Conservation (phyloP, 257 asterid genomes). For the Jacaranda copaia region DNA sequence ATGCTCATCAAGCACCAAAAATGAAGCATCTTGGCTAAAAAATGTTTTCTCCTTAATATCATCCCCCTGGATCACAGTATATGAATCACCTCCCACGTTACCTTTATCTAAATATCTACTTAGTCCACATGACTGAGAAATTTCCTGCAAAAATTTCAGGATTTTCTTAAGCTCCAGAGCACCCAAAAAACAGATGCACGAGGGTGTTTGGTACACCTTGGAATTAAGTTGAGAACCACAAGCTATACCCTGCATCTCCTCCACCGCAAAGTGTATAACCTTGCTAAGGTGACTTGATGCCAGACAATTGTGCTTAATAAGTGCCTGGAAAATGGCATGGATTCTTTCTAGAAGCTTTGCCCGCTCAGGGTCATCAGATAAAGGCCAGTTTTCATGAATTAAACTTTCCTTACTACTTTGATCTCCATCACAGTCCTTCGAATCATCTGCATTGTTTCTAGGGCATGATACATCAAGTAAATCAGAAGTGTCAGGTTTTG, state of each 20-base stretch:
- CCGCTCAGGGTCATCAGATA: constrained; percentile 86
- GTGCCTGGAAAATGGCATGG: constrained; percentile 65
- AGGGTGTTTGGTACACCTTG: constrained; percentile 75
- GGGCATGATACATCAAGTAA: constrained; percentile 55
- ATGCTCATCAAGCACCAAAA: constrained; percentile 72
- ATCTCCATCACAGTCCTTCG: constrained; percentile 81
- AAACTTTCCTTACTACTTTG: constrained; percentile 56
- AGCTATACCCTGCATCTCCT: constrained; percentile 80
- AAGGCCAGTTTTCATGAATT: constrained; percentile 71
- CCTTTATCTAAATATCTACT: constrained; percentile 75
- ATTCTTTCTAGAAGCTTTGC: constrained; percentile 85
- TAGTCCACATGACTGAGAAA: constrained; percentile 73
- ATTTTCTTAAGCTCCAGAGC: constrained; percentile 82
- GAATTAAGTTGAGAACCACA: constrained; percentile 74
- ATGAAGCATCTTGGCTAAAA: constrained; percentile 69
- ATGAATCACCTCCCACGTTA: constrained; percentile 51
- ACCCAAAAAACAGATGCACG: constrained; percentile 84
- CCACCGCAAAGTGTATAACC: constrained; percentile 86
- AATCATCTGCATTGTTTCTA: constrained; percentile 54
- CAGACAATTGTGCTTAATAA: constrained; percentile 71
- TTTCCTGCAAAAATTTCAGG: constrained; percentile 84
- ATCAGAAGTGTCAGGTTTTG: constrained; percentile 53
- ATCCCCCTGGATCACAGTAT: constrained; percentile 45
- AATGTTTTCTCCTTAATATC: constrained; percentile 67
- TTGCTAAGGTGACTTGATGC: constrained; percentile 87